These are phyloP conservation scores for Corymbia maculata DNA, from an alignment of 345 rosid species.

Conservation along the genomic window DNA sequence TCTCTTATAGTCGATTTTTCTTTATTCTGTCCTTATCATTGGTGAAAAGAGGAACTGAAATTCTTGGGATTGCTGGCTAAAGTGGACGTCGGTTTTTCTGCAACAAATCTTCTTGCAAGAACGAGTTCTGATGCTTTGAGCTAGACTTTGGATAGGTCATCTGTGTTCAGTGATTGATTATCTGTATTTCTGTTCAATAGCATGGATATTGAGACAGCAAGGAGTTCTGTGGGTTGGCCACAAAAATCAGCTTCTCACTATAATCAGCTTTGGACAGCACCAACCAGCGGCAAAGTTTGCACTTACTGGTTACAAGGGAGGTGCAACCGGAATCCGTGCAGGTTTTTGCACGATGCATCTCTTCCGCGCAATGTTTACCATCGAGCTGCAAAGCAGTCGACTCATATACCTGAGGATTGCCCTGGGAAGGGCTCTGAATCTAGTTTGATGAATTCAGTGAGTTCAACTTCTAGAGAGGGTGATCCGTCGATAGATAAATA, in stretches of 20 bases:
- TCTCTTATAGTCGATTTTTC: too few species aligned
- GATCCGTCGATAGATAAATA: not conserved
- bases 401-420: not conserved
- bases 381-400: not conserved
- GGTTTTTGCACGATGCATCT: slow-evolving; percentile 10
- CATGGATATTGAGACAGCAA: not conserved
- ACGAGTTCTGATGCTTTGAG: not conserved
- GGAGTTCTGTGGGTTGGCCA: not conserved
- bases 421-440: not conserved
- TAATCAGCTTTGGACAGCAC: not conserved
- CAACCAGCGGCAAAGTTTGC: not conserved
- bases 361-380: not conserved
- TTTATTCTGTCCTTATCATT: too few species aligned
- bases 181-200: not conserved
- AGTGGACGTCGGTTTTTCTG: not conserved
- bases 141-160: not conserved
- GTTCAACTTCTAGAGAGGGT: not conserved
- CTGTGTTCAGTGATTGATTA: not conserved
- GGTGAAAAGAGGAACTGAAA: too few species aligned
- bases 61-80: too few species aligned
- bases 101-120: not conserved
- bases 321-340: slow-evolving; percentile 26
- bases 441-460: not conserved
- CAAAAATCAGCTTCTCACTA: not conserved
- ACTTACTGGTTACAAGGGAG: slow-evolving; percentile 1